phyloP scores from a whole-genome alignment of 139 green algal genomes.

The Micractinium conductrix region DNA sequence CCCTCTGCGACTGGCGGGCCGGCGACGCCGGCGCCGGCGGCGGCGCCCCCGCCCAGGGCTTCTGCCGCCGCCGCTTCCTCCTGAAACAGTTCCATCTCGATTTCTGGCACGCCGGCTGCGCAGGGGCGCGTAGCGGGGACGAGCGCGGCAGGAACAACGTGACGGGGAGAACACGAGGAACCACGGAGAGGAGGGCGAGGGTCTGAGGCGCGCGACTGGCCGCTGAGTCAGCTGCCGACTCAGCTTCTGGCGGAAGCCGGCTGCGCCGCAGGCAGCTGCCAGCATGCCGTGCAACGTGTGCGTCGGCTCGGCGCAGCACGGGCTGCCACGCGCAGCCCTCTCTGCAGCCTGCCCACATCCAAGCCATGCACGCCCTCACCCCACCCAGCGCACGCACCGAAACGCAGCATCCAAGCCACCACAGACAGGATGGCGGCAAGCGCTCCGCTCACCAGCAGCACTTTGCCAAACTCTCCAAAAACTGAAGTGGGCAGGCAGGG shows the following conservation, averaged over 20 bases:
- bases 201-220: not conserved
- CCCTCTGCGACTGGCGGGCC: not conserved
- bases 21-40: not conserved
- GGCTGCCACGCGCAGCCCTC: too few species aligned
- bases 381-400: constrained; percentile 13
- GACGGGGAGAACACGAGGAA: not conserved
- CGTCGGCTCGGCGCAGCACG: too few species aligned
- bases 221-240: not conserved
- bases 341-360: too few species aligned
- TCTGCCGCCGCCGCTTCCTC: not conserved
- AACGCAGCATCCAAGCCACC: not conserved
- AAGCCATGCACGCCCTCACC: too few species aligned
- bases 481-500: constrained; percentile 4
- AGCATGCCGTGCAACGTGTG: too few species aligned
- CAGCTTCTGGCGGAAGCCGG: too few species aligned
- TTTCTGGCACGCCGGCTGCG: not conserved
- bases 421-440: not conserved
- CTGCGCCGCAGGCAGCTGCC: not conserved
- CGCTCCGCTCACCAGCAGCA: not conserved
- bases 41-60: not conserved
- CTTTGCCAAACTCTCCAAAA: constrained; percentile 20
- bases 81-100: not conserved
- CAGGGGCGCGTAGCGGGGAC: too few species aligned
- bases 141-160: not conserved
- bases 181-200: too few species aligned